Evolutionary conservation across 495 filamentous ascomycete species (phyloP).

Genomic region (Venustampulla echinocandica): DNA sequence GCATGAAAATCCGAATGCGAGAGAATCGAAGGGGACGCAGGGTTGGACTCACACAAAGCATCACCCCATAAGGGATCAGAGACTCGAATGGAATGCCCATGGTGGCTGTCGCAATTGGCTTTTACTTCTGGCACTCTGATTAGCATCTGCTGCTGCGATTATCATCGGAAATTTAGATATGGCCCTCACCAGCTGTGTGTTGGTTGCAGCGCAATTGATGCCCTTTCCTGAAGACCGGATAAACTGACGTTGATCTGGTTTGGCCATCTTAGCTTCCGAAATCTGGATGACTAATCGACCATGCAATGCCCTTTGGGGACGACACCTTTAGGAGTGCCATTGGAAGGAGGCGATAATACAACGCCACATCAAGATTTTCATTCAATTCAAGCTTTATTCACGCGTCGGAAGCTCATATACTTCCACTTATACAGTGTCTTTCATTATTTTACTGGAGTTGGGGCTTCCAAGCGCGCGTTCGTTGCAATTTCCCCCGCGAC

Average conservation of each 20-base stretch:
- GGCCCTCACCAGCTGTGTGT: slow-evolving; percentile 3
- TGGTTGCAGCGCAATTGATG: slow-evolving; percentile 12
- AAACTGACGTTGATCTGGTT: slow-evolving; percentile 18
- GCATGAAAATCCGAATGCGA: too few species aligned
- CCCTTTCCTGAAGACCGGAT: neutral
- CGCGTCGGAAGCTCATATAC: slow-evolving; percentile 19
- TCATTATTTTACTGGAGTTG: slow-evolving; percentile 13
- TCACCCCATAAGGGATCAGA: slow-evolving; percentile 87
- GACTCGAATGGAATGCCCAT: slow-evolving; percentile 98
- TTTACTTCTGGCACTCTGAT: slow-evolving; percentile 10
- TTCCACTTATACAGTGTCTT: slow-evolving; percentile 8
- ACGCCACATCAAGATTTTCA: slow-evolving; percentile 17
- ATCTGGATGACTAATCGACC: slow-evolving; percentile 9
- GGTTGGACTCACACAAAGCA: slow-evolving; percentile 59
- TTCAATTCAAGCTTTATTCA: slow-evolving; percentile 19
- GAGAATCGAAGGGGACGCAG: too few species aligned
- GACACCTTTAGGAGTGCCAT: slow-evolving; percentile 13
- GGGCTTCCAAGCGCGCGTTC: slow-evolving; percentile 16
- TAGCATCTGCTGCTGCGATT: slow-evolving; percentile 6
- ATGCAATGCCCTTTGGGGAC: slow-evolving; percentile 4
- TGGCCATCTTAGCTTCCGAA: too few species aligned
- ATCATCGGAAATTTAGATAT: neutral
- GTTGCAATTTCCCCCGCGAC: slow-evolving; percentile 1
- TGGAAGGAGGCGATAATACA: slow-evolving; percentile 16
- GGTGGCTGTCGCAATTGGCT: slow-evolving; percentile 25